Base-by-base conservation (phyloP, 768 basidiomycete genomes). In the Fibroporia radiculosa region DNA sequence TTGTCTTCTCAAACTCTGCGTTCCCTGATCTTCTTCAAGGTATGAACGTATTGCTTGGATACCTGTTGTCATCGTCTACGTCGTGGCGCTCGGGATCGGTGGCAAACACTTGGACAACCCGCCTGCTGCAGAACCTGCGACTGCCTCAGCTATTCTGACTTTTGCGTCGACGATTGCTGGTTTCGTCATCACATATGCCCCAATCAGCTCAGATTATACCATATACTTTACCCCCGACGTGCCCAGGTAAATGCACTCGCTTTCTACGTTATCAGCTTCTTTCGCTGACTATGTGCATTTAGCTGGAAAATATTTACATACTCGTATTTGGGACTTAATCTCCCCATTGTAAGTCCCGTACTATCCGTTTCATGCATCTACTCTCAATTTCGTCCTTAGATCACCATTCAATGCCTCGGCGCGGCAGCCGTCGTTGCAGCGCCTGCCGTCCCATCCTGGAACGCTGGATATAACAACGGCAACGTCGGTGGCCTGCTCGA, bases 1-100 rank as follows among this genome's bases (percentile, higher is more conserved):
- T 16, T 10, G 4, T 31, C 11, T 7, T n/a, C 2, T 23, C 20
- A 4, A 25, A 6, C 11, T 10, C 11, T 36, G 4, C 33, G 12
- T 34, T 3, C 12, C 16, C 40, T 25, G 41, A 40, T 10, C 33
- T 41, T 37, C 41, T 8, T 8, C 16, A 40, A 69, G 84, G 82
- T 91, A 86, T 54, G 88, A 89, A 53, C 73, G 78, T 8, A 48
- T 84, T 2, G 68, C 82, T 1, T 90, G 88, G 87, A 70, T 90
- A 14, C 89, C 90, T 0, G 74, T 87, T 14, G 56, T 87, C n/a
- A 64, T 91, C 42, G 74, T 80, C 7, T 89, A 82, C 58, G 51
- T 88, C 25, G 73, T 91, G 42, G 78, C 77, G 7, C 63, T 84
- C 11, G 87, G 83, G 3, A 68, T 86, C n/a, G 78, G 85, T 0